Base-by-base conservation (phyloP, 164 flowering plant species). In the Chimonanthus praecox region DNA sequence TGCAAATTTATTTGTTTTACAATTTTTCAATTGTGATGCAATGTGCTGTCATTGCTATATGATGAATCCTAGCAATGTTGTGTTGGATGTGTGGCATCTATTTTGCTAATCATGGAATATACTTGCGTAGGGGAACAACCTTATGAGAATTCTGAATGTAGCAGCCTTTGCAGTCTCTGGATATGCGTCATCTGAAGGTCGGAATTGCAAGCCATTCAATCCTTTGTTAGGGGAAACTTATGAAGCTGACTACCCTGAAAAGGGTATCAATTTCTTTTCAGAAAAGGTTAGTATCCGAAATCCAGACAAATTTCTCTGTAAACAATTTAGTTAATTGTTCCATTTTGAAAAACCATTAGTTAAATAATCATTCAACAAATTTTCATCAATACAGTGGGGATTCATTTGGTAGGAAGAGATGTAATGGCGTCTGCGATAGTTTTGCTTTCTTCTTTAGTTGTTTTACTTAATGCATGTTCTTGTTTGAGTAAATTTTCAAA, bases 81-180 rank as follows among this genome's bases (percentile, higher is more conserved):
- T 50, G 58, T 50, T 50, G 8, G 58, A 11, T 47, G 43, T 68
- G 50, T 47, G 15, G 15, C 16, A 43, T 10, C 16, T 11, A 11
- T 7, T 50, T 70, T 70, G 62, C 62, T 70, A 8, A 70, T n/a
- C 72, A 8, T 49, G 62, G 47, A 58, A 2, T 71, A 4, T 69
- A 16, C 45, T 65, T 76, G 45, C 76, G 43, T 81, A 94, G 99
- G 99, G 97, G 6, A 85, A 94, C 78, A 84, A 91, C 82, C 87
- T 94, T 61, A 83, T 83, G 51, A 88, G 97, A 83, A 78, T 83
- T 75, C 79, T 94, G 67, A 79, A 90, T 78, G 97, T 94, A 72
- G 99, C 97, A 81, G 97, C 99, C 69, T 94, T 94, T 84, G 99
- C 99, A 8, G 92, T 90, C 67, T 94, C 99, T 76, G 99, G 92